phyloP scores from a whole-genome alignment of 768 basidiomycete genomes.

The Suillus sp. region DNA sequence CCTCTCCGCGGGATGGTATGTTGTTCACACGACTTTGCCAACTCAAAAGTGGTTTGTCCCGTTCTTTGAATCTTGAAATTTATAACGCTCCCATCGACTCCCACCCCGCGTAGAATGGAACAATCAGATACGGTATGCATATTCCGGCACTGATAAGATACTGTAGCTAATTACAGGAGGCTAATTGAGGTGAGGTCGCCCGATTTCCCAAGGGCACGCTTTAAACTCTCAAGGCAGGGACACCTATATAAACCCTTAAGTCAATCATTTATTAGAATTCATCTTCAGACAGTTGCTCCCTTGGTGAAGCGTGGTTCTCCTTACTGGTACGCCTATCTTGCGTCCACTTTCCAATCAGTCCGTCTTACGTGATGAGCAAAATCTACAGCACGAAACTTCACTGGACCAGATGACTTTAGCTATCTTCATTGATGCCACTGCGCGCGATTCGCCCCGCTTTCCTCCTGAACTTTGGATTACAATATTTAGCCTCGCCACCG shows the following conservation, averaged over 20 bases:
- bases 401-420: slow-evolving; percentile 18
- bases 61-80: background rate
- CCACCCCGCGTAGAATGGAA: background rate
- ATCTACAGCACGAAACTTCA: background rate
- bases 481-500: slow-evolving; percentile 27
- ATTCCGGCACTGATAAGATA: background rate
- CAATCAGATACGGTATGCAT: background rate
- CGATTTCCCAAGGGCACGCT: slow-evolving; percentile 6
- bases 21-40: background rate
- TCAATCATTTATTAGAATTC: slow-evolving; percentile 1
- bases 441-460: slow-evolving; percentile 13
- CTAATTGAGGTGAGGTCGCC: background rate
- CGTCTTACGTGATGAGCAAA: background rate
- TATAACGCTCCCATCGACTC: background rate
- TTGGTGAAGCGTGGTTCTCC: background rate
- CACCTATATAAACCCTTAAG: slow-evolving; percentile 16
- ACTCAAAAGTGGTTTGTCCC: background rate
- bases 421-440: slow-evolving; percentile 1
- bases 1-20: too few relatives aligned
- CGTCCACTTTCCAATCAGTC: background rate
- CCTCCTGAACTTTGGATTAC: slow-evolving; percentile 34
- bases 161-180: background rate
- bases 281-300: slow-evolving; percentile 1
- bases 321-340: background rate
- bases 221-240: slow-evolving; percentile 20